Percentiles rank a stretch among this genome's conserved stretches.
phyloP scores from a whole-genome alignment of 2,329 filamentous ascomycete species.

The Colletotrichum caudatum region DNA sequence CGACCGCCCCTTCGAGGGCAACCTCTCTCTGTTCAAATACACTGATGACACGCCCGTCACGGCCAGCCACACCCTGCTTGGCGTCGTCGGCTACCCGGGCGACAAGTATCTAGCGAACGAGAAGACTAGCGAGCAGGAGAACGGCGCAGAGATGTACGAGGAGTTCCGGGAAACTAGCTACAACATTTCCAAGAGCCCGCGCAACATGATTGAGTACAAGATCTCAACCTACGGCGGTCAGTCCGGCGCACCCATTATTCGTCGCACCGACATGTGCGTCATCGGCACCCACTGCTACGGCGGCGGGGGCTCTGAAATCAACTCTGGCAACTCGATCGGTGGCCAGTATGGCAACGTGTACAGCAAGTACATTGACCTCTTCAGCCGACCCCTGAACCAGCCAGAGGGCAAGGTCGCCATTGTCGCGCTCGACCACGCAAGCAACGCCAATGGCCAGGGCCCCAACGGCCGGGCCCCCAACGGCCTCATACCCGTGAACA shows the following conservation, averaged over 20 bases:
- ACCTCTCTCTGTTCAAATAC: constrained; percentile 38
- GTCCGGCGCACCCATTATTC: constrained; percentile 47
- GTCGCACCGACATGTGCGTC: constrained; percentile 14
- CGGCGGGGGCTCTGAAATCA: constrained; percentile 42
- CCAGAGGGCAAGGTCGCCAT: no score
- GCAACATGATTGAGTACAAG: constrained; percentile 49
- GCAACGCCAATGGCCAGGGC: no score
- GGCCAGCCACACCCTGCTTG: no score
- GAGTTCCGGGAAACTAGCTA: constrained; percentile 45
- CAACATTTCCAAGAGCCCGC: constrained; percentile 42
- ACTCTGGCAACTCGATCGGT: constrained; percentile 47
- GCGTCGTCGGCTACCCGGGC: constrained; percentile 52
- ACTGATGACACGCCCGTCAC: no score
- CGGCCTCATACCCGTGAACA: no score
- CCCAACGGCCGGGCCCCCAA: no score
- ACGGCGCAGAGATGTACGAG: constrained; percentile 52
- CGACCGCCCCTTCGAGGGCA: constrained; percentile 44
- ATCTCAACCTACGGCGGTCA: constrained; percentile 50
- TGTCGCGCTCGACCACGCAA: no score
- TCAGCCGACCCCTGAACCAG: no score
- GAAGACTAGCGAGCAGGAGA: constrained; percentile 40
- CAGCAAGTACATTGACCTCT: no score
- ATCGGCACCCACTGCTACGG: constrained; percentile 49
- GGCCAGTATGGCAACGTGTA: constrained; percentile 43
- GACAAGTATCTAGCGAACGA: constrained; percentile 43